Conservation (phyloP, 352 stramenopile genomes). For the Phytopythium sindhum region DNA sequence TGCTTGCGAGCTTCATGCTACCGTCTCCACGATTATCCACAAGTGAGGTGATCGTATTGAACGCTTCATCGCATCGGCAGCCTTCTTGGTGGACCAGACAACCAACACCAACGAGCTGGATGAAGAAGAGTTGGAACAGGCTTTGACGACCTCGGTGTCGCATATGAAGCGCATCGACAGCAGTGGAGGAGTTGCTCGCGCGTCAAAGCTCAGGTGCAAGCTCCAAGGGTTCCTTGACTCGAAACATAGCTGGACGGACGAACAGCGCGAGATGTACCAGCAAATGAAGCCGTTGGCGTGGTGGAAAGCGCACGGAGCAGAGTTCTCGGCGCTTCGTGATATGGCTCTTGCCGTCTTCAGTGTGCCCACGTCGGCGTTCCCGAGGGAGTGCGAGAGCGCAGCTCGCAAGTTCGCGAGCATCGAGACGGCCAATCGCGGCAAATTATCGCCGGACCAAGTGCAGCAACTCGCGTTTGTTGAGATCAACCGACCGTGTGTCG, state of each 20-base stretch:
- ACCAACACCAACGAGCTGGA: neutral
- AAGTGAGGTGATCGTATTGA: neutral
- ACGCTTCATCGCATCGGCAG: neutral
- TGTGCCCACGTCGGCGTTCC: neutral
- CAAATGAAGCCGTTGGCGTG: neutral
- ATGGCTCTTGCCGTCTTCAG: neutral
- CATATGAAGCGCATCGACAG: neutral
- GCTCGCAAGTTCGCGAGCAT: neutral
- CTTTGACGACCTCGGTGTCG: neutral
- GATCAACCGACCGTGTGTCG: neutral
- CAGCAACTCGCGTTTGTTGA: neutral
- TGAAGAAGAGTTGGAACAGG: neutral
- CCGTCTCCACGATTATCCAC: neutral
- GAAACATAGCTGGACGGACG: neutral
- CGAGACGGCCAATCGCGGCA: neutral
- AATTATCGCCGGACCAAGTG: neutral
- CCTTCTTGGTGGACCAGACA: neutral
- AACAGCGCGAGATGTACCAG: neutral
- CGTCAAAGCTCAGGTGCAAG: neutral
- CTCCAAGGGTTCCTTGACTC: neutral
- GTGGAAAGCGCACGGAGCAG: neutral
- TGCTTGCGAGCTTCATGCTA: neutral
- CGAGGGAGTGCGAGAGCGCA: neutral
- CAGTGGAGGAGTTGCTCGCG: neutral
- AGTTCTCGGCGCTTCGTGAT: neutral